Percentiles rank a stretch among this genome's conserved stretches.
phyloP scores from a whole-genome alignment of 2,329 filamentous ascomycete species.

The Pseudomassariella vexata region DNA sequence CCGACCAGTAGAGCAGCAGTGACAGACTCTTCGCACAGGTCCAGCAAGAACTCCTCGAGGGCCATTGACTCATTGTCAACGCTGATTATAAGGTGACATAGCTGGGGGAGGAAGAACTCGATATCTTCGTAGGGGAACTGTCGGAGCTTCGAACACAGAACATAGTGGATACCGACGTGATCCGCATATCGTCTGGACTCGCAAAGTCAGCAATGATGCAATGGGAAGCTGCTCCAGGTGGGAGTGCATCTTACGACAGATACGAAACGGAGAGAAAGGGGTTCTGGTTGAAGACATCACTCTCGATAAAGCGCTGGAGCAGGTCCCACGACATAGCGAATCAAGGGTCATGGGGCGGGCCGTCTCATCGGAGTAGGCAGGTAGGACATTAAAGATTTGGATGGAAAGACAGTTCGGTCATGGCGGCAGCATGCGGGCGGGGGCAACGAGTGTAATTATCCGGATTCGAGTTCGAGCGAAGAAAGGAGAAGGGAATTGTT shows the following conservation, averaged over 20 bases:
- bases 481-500: slow-evolving; percentile 7
- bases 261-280: slow-evolving; percentile 85
- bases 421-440: slow-evolving; percentile 18
- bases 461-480: background rate
- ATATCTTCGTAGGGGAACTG: slow-evolving; percentile 88
- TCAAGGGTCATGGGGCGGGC: slow-evolving; percentile 23
- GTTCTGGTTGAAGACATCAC: slow-evolving; percentile 89
- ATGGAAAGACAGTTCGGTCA: slow-evolving; percentile 18
- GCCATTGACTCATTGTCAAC: slow-evolving; percentile 91
- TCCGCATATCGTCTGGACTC: slow-evolving; percentile 78
- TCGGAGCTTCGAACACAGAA: slow-evolving; percentile 81
- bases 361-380: slow-evolving; percentile 24
- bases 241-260: slow-evolving; percentile 62
- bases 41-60: slow-evolving; percentile 79
- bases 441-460: background rate
- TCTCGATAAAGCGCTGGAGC: slow-evolving; percentile 85
- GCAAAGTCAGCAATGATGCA: too few relatives aligned
- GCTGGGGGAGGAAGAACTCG: slow-evolving; percentile 83
- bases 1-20: slow-evolving; percentile 76
- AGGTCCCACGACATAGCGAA: slow-evolving; percentile 74
- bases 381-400: slow-evolving; percentile 17
- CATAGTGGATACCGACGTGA: slow-evolving; percentile 85
- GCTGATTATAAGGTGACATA: slow-evolving; percentile 84
- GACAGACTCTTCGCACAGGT: slow-evolving; percentile 81
- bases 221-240: too few relatives aligned